Percentiles rank a stretch among this genome's conserved stretches.
phyloP scores from a whole-genome alignment of 192 early-diverging fungal species.

The Allomyces macrogynus region DNA sequence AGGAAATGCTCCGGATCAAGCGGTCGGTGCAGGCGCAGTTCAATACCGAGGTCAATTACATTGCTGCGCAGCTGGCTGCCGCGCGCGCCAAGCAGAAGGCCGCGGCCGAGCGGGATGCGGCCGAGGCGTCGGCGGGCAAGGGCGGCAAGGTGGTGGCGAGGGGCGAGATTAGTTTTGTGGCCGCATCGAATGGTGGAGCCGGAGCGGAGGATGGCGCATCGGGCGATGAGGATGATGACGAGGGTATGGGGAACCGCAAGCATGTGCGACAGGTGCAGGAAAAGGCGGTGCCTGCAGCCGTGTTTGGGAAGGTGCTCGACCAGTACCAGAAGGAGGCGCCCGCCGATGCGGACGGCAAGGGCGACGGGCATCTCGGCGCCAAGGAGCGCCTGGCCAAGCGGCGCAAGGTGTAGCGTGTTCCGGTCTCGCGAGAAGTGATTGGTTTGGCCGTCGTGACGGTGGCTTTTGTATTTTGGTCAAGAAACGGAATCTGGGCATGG shows the following conservation, averaged over 20 bases:
- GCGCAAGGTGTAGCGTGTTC: neutral
- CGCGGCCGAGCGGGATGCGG: conserved; percentile 1
- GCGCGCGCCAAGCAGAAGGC: conserved; percentile 7
- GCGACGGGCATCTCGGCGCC: conserved; percentile 8
- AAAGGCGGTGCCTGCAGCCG: conserved; percentile 20
- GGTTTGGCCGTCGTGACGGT: too few relatives aligned
- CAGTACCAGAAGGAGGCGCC: neutral
- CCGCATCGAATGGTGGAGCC: conserved; percentile 11
- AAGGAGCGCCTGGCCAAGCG: neutral
- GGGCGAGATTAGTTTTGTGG: neutral
- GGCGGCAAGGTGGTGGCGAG: neutral
- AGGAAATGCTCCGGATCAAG: conserved; percentile 91
- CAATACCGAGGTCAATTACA: conserved; percentile 50
- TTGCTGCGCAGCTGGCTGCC: conserved; percentile 34
- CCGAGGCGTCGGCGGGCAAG: conserved; percentile 6
- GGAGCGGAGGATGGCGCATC: conserved; percentile 8
- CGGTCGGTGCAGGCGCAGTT: conserved; percentile 67
- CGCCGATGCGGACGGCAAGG: conserved; percentile 19
- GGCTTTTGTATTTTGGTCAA: too few relatives aligned
- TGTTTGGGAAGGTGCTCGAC: conserved; percentile 24
- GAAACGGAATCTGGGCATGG: too few relatives aligned
- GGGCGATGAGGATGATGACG: conserved; percentile 9
- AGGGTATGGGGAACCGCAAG: neutral
- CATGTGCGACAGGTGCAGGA: conserved; percentile 10
- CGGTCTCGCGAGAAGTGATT: too few relatives aligned